These are phyloP conservation scores for Musa schizocarpa DNA, from an alignment of 176 grass and related monocot species.

Conservation along the genomic window DNA sequence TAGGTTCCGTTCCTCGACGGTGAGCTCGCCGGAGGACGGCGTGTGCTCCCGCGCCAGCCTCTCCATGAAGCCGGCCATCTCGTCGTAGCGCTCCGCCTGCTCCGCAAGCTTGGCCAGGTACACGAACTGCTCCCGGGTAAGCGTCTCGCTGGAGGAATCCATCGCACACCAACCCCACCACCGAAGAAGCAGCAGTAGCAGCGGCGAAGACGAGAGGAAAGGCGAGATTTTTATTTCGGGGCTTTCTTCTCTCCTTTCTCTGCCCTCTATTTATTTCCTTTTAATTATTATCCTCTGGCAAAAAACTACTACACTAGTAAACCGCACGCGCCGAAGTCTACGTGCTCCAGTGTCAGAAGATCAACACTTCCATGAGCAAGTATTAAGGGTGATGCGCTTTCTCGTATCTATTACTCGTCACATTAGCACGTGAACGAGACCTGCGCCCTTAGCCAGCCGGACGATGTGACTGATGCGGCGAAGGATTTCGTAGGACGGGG, in stretches of 20 bases:
- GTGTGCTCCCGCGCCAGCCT: neutral
- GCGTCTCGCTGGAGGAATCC: neutral
- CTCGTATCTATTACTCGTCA: too few species aligned
- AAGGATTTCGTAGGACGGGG: too few species aligned
- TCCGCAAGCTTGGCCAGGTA: slow-evolving; percentile 5
- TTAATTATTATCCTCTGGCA: neutral
- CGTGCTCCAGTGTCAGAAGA: neutral
- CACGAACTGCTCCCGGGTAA: slow-evolving; percentile 3
- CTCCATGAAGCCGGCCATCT: slow-evolving; percentile 6
- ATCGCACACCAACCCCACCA: neutral
- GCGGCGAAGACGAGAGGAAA: neutral
- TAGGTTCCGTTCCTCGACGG: slow-evolving; percentile 4
- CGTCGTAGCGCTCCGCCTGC: slow-evolving; percentile 15
- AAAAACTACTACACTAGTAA: neutral
- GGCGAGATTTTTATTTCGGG: neutral
- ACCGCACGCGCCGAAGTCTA: neutral
- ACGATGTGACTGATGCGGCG: too few species aligned
- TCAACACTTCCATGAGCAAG: too few species aligned
- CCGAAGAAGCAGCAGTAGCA: neutral
- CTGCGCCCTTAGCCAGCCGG: too few species aligned
- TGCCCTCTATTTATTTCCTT: neutral
- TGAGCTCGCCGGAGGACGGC: neutral
- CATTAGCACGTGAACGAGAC: too few species aligned
- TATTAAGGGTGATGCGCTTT: too few species aligned
- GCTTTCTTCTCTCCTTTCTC: neutral